A percentile compares a stretch with the other conserved stretches of the same genome.
These are phyloP conservation scores for Penicillium flavigenum DNA, from an alignment of 495 filamentous ascomycete genomes.

Conservation along the genomic window DNA sequence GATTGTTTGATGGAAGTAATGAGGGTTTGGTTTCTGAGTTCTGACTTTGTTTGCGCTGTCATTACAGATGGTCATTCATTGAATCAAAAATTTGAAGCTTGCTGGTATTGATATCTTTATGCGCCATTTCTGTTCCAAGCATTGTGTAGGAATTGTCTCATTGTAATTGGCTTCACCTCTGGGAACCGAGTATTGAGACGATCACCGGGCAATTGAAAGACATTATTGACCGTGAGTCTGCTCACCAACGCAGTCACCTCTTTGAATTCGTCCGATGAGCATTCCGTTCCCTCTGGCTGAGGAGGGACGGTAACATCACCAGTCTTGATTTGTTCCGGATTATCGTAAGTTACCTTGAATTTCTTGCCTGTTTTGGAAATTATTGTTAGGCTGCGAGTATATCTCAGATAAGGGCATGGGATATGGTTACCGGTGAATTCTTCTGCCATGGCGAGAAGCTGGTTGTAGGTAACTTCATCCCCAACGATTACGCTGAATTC, in stretches of 20 bases:
- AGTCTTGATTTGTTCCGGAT: conserved; percentile 42
- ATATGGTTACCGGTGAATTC: conserved; percentile 41
- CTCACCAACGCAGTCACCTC: conserved; percentile 36
- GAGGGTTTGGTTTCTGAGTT: background rate
- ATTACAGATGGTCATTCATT: background rate
- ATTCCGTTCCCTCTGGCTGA: conserved; percentile 22
- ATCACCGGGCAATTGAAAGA: conserved; percentile 34
- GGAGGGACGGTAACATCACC: conserved; percentile 51
- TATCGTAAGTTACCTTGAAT: conserved; percentile 51
- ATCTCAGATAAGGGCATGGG: background rate
- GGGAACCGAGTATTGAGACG: conserved; percentile 31
- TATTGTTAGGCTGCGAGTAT: background rate
- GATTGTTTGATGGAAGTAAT: conserved; percentile 1
- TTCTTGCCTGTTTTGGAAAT: conserved; percentile 38
- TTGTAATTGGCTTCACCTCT: conserved; percentile 27
- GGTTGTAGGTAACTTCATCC: conserved; percentile 49
- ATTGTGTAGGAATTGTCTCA: conserved; percentile 30
- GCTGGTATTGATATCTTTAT: background rate
- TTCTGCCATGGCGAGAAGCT: conserved; percentile 46
- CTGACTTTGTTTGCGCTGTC: background rate
- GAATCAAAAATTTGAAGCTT: background rate
- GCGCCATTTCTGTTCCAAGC: conserved; percentile 22
- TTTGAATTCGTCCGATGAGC: conserved; percentile 28
- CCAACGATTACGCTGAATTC: conserved; percentile 43
- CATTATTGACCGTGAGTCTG: conserved; percentile 32